These are phyloP conservation scores for Yarrowia galli DNA, from an alignment of 1,139 yeast species.

Conservation along the genomic window DNA sequence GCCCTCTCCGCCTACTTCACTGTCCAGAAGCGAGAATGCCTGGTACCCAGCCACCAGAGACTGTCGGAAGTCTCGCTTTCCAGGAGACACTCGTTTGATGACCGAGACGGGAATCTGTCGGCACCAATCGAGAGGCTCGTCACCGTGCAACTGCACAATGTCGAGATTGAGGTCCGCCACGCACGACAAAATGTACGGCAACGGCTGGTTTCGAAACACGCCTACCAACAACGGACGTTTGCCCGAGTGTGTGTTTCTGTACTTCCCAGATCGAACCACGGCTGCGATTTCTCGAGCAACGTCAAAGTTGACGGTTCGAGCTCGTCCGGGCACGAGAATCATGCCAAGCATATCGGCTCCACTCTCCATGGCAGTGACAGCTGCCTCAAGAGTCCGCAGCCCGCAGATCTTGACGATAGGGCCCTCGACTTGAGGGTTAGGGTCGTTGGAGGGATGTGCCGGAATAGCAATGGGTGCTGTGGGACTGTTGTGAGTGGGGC, in stretches of 20 bases:
- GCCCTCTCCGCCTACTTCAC: conserved; percentile 95
- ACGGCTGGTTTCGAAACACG: conserved; percentile 83
- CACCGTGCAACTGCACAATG: conserved; percentile 88
- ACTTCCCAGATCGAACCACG: conserved; percentile 44
- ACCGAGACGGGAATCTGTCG: conserved; percentile 63
- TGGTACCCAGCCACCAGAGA: conserved; percentile 55
- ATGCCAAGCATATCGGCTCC: conserved; percentile 86
- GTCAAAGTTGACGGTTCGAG: conserved; percentile 67
- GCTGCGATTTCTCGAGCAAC: conserved; percentile 64
- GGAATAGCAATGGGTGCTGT: background rate
- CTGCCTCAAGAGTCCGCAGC: conserved; percentile 69
- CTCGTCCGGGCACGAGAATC: conserved; percentile 82
- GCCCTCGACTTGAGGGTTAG: background rate
- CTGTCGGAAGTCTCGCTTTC: conserved; percentile 56
- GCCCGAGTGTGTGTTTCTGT: conserved; percentile 9
- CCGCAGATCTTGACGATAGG: conserved; percentile 82
- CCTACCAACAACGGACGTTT: conserved; percentile 84
- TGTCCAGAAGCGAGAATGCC: conserved; percentile 73
- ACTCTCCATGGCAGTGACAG: conserved; percentile 65
- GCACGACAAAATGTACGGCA: conserved; percentile 63
- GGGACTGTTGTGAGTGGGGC: conserved; percentile 11
- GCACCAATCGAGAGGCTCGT: conserved; percentile 70
- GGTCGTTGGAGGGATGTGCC: background rate
- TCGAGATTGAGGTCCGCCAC: conserved; percentile 65
- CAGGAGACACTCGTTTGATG: conserved; percentile 76